Conservation (phyloP, 768 basidiomycete genomes). For the Mycena epipterygia region DNA sequence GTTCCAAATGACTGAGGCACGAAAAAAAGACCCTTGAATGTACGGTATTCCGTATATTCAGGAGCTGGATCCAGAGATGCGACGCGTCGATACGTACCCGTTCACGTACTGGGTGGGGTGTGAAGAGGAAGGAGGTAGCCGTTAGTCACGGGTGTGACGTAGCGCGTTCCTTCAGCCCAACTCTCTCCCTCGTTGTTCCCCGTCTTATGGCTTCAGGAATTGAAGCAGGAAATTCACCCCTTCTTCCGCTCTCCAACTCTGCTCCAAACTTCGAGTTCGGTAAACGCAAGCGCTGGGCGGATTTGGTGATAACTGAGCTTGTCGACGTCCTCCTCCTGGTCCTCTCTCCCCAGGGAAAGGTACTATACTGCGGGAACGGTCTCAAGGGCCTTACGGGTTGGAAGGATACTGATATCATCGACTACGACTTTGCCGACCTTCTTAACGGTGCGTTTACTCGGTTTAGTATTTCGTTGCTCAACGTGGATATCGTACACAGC, state of each 20-base stretch:
- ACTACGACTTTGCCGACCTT: constrained; percentile 73
- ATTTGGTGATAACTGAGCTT: constrained; percentile 81
- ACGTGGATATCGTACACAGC: constrained; percentile 50
- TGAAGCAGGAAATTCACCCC: constrained; percentile 4
- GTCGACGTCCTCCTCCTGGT: constrained; percentile 80
- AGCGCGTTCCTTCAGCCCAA: not conserved
- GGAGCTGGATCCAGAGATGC: not conserved
- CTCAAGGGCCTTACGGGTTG: constrained; percentile 83
- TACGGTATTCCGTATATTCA: not conserved
- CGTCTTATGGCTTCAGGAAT: constrained; percentile 16
- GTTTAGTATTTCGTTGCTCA: constrained; percentile 5
- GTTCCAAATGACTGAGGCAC: too few species aligned
- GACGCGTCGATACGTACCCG: not conserved
- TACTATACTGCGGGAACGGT: constrained; percentile 79
- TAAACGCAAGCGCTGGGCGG: constrained; percentile 89
- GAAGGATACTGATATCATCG: constrained; percentile 80
- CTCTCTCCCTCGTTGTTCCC: not conserved
- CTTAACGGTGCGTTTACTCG: constrained; percentile 66
- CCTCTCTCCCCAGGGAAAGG: constrained; percentile 70
- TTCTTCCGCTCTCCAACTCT: constrained; percentile 20
- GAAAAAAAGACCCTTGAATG: too few species aligned
- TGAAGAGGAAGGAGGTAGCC: too few species aligned
- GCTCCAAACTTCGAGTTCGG: constrained; percentile 80
- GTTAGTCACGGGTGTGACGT: not conserved
- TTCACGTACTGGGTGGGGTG: not conserved